phyloP scores from a whole-genome alignment of 1,284 basidiomycete genomes.

The Porogramme epimiltina region DNA sequence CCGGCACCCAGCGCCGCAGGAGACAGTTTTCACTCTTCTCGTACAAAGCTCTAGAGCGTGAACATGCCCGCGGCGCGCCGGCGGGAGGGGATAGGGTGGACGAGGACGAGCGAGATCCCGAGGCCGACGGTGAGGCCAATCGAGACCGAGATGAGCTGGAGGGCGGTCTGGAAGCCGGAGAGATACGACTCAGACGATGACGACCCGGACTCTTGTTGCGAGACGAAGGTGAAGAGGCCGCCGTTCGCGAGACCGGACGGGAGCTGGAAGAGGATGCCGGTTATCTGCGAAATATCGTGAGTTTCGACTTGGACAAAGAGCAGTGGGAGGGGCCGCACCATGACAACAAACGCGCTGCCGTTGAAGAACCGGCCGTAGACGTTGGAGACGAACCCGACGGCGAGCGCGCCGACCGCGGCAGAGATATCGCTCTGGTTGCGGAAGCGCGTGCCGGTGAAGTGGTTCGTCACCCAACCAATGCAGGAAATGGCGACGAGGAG shows the following conservation, averaged over 20 bases:
- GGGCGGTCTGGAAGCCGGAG: constrained; percentile 67
- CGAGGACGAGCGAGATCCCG: constrained; percentile 57
- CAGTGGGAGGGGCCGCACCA: constrained; percentile 45
- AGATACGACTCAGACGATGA: constrained; percentile 55
- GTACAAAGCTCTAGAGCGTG: no score
- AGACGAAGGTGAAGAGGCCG: constrained; percentile 79
- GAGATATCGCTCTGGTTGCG: constrained; percentile 72
- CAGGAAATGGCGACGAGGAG: constrained; percentile 69
- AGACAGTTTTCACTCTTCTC: constrained; percentile 12
- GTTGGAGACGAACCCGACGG: constrained; percentile 84
- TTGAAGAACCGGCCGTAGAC: constrained; percentile 81
- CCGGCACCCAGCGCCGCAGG: neutral
- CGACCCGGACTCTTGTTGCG: constrained; percentile 49
- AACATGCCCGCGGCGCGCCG: constrained; percentile 60
- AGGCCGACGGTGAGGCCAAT: constrained; percentile 77
- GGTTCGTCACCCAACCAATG: constrained; percentile 80
- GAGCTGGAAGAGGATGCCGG: constrained; percentile 86
- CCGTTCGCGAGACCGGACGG: constrained; percentile 86
- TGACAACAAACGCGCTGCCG: constrained; percentile 78
- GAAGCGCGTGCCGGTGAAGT: constrained; percentile 71
- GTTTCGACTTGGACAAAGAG: neutral
- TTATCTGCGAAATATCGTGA: constrained; percentile 47
- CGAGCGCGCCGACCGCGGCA: constrained; percentile 78
- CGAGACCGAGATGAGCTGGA: constrained; percentile 64
- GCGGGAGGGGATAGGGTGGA: constrained; percentile 60